Evolutionary conservation across 106 monocot genomes (phyloP).

Genomic region (Iris macrosiphon): DNA sequence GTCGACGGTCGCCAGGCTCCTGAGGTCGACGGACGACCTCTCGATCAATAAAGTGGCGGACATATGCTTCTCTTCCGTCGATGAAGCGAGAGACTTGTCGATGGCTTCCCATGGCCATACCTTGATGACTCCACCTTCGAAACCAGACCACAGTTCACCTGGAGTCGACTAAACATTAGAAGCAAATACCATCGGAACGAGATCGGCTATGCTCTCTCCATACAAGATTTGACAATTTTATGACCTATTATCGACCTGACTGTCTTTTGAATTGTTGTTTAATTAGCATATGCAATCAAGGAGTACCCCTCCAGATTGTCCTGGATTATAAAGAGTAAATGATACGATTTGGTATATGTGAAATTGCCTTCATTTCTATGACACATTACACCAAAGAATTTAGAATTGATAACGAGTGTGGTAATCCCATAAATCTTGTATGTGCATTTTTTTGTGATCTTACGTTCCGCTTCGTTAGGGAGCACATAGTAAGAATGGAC

Average conservation of each 20-base stretch:
- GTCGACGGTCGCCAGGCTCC: constrained; percentile 13
- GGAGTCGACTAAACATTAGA: constrained; percentile 13
- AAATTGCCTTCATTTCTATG: too few species aligned
- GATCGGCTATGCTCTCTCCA: neutral
- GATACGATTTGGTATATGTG: too few species aligned
- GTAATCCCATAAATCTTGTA: too few species aligned
- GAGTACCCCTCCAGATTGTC: too few species aligned
- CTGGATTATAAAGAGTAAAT: too few species aligned
- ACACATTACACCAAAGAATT: too few species aligned
- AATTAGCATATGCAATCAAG: neutral
- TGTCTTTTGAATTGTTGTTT: neutral
- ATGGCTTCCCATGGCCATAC: constrained; percentile 91
- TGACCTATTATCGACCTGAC: neutral
- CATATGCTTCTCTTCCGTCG: constrained; percentile 69
- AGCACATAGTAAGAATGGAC: too few species aligned
- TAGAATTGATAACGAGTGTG: too few species aligned
- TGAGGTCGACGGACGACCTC: constrained; percentile 16
- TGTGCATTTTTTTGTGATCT: too few species aligned
- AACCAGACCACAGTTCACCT: constrained; percentile 96
- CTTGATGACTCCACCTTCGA: constrained; percentile 78
- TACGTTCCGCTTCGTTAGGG: too few species aligned
- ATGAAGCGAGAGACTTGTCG: constrained; percentile 69
- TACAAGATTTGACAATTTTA: neutral
- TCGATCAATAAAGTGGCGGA: constrained; percentile 13
- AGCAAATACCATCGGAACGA: neutral